Evolutionary conservation across 2,329 filamentous ascomycete species (phyloP).

Genomic region (Fusarium transvaalense): DNA sequence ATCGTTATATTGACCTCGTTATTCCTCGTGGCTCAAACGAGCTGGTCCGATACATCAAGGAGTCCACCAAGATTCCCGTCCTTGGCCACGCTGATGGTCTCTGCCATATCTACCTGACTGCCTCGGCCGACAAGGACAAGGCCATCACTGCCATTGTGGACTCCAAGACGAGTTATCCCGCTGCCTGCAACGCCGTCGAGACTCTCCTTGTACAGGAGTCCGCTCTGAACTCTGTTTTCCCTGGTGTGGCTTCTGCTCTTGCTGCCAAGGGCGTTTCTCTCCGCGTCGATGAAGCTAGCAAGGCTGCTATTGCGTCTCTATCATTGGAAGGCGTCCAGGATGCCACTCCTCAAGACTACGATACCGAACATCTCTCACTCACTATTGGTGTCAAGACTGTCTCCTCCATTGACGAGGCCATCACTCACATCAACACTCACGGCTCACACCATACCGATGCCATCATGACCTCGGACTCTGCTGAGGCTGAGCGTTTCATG

Average conservation of each 20-base stretch:
- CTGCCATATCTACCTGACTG: constrained; percentile 87
- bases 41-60: constrained; percentile 89
- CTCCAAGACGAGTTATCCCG: constrained; percentile 93
- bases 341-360: constrained; percentile 78
- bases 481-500: constrained; percentile 84
- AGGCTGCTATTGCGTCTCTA: constrained; percentile 68
- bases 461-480: constrained; percentile 79
- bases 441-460: constrained; percentile 94
- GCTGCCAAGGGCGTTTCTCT: constrained; percentile 82
- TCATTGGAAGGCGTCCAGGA: constrained; percentile 68
- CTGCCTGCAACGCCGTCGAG: constrained; percentile 95
- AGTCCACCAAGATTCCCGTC: constrained; percentile 92
- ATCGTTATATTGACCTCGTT: constrained; percentile 91
- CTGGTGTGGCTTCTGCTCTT: constrained; percentile 79
- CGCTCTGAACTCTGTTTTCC: constrained; percentile 75
- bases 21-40: constrained; percentile 94
- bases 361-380: constrained; percentile 90
- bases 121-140: constrained; percentile 78
- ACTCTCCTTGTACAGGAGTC: constrained; percentile 86
- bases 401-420: constrained; percentile 74
- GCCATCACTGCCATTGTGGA: constrained; percentile 85
- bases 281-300: constrained; percentile 80
- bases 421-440: constrained; percentile 91
- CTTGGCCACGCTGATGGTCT: constrained; percentile 96
- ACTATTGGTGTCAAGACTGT: constrained; percentile 88